Evolutionary conservation across 768 basidiomycete species (phyloP), one percentile per base, ranked within the genome.

Genomic region (Glaciozyma martinii): DNA sequence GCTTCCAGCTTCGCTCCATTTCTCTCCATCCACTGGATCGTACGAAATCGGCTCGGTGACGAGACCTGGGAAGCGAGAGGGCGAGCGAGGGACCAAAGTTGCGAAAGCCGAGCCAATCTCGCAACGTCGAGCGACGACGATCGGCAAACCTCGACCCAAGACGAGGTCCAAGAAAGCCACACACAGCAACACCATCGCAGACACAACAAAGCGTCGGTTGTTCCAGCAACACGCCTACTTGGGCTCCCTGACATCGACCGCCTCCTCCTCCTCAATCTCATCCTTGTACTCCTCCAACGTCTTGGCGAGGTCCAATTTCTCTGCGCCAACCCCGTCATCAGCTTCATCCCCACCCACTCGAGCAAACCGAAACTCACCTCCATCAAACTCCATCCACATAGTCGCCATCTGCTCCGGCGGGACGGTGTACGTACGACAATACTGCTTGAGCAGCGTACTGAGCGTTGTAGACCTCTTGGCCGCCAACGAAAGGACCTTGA

Each of bases 181-280:
- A n/a, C n/a, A n/a, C n/a, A n/a, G n/a, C 37, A 6, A 13, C 33
- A 10, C 5, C 5, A 5, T 33, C 33, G 5, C 37, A 40, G 15
- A 40, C 37, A 40, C 37, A 40, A 40, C 37, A 40, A 40, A 40
- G 5, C 37, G 12, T 40, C 37, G n/a, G 37, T 40, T 40, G 10
- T 13, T 40, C 37, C 37, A 3, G 37, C 37, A 40, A 8, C 5
- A 10, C 33, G 37, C 37, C 37, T 40, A 40, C 46, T 6, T 19
- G n/a, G 43, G 25, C 52, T 32, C 52, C 32, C 33, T 60, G 12
- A 65, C 19, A 13, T 68, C 67, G 25, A 68, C 55, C 33, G 67
- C 65, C 60, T 68, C 67, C 54, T 68, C 67, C 9, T 49, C 67
- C 25, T 68, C 67, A 37, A 54, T 62, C 61, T 68, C 67, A 12